Conservation (phyloP, 176 grass and related monocot species). For the Oryza officinalis region DNA sequence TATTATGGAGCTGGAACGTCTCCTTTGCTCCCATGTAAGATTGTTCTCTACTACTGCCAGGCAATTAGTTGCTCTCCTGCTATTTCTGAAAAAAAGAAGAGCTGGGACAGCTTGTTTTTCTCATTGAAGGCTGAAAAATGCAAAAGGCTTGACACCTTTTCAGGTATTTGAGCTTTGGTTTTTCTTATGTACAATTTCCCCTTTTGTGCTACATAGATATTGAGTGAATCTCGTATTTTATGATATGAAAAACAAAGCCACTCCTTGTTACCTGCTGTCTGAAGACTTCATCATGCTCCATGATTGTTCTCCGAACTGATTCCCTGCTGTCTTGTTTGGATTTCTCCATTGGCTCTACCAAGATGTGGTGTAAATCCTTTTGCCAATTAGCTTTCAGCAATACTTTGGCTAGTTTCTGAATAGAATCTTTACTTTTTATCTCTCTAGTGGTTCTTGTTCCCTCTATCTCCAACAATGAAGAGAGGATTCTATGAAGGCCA, state of each 20-base stretch:
- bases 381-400: constrained; percentile 38
- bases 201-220: not conserved
- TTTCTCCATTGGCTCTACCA: constrained; percentile 57
- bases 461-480: constrained; percentile 41
- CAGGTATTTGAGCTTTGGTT: not conserved
- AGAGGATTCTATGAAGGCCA: constrained; percentile 37
- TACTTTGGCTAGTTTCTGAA: constrained; percentile 38
- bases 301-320: constrained; percentile 63
- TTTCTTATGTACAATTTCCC: not conserved
- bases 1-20: not conserved
- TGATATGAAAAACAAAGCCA: not conserved
- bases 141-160: constrained; percentile 9
- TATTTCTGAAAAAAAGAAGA: not conserved
- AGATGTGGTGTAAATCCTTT: constrained; percentile 24
- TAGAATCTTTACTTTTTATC: constrained; percentile 36
- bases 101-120: not conserved
- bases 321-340: constrained; percentile 46
- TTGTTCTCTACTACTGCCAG: not conserved
- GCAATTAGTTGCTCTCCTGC: not conserved
- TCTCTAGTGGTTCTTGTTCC: constrained; percentile 7
- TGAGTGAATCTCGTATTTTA: constrained; percentile 4
- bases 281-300: constrained; percentile 79
- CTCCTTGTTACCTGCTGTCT: constrained; percentile 66
- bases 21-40: not conserved
- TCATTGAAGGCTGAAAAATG: constrained; percentile 24